Evolutionary conservation across 345 rosid species (phyloP), one percentile per base, ranked within the genome.

Genomic region (Nephelium lappaceum): DNA sequence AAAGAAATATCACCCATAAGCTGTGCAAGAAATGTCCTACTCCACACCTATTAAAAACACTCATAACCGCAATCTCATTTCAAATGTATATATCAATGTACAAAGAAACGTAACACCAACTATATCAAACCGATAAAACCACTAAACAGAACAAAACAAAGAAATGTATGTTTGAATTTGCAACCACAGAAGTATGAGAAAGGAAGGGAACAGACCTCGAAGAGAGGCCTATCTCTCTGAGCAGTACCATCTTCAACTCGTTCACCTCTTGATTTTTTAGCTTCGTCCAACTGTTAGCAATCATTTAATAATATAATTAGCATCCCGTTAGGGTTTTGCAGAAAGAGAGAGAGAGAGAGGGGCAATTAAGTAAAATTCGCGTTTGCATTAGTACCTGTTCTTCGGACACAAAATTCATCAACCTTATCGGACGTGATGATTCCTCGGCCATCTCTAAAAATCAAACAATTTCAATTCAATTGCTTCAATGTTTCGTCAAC

Each of bases 161-260:
- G 24, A 45, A 41, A 67, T 38, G 45, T 39, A 15, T 67, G 25
- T 38, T 38, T 10, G 8, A 18, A 38, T 36, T 67, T 67, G 71
- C 49, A 82, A 69, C 47, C n/a, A 10, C 15, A 24, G 42, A 47
- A 62, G 58, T 61, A 76, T 53, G 10, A 41, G 27, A 31, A 12
- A 57, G 6, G 14, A 71, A 49, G 67, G 58, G 60, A 12, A 24
- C 65, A 38, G 79, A 93, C 98, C 94, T 95, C 97, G 76, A 58
- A 91, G 19, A 96, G 90, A 60, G 99, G 91, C 49, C 97, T 87
- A 67, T 94, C 99, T 80, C 99, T 88, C 85, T 90, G 98, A 24
- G 95, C 93, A 55, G 98, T 94, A 77, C 99, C 99, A 80, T 94
- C 99, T 66, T 94, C 99, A 65, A 94, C 89, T 67, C 93, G 89